Conservation (phyloP, 176 grass and related monocot genomes). For the Ampelocalamus luodianensis region DNA sequence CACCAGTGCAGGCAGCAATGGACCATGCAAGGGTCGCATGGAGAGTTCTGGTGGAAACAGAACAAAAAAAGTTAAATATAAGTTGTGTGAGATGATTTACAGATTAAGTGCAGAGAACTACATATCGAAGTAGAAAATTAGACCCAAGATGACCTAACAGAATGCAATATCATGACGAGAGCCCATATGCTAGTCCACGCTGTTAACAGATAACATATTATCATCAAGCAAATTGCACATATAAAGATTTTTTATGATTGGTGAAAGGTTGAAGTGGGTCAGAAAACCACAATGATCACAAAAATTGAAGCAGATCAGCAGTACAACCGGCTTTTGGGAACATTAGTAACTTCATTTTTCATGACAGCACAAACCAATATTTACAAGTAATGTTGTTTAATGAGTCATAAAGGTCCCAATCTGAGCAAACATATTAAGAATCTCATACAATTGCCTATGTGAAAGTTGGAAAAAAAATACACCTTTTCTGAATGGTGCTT, state of each 20-base stretch:
- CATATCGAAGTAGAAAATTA: background rate
- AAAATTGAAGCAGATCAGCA: background rate
- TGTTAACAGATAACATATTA: background rate
- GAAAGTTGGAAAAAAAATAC: background rate
- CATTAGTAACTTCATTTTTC: background rate
- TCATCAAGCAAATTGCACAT: background rate
- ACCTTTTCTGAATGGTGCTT: background rate
- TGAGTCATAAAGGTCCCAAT: background rate
- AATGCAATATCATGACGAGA: background rate
- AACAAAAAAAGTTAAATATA: slow-evolving; percentile 27
- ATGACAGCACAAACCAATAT: background rate
- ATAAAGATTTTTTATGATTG: background rate
- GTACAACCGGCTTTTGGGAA: background rate
- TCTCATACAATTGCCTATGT: background rate
- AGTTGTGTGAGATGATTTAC: background rate
- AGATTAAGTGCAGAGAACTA: background rate
- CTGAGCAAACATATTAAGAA: background rate
- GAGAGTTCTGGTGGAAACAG: slow-evolving; percentile 68
- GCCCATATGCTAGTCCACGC: background rate
- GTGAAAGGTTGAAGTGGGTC: background rate
- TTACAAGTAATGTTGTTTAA: background rate
- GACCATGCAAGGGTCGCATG: slow-evolving; percentile 85
- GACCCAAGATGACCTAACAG: background rate
- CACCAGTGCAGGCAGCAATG: slow-evolving; percentile 98
- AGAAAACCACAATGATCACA: background rate